Evolutionary conservation across 371 early-diverging fungal genomes (phyloP).

Genomic region (Entomophthora muscae): DNA sequence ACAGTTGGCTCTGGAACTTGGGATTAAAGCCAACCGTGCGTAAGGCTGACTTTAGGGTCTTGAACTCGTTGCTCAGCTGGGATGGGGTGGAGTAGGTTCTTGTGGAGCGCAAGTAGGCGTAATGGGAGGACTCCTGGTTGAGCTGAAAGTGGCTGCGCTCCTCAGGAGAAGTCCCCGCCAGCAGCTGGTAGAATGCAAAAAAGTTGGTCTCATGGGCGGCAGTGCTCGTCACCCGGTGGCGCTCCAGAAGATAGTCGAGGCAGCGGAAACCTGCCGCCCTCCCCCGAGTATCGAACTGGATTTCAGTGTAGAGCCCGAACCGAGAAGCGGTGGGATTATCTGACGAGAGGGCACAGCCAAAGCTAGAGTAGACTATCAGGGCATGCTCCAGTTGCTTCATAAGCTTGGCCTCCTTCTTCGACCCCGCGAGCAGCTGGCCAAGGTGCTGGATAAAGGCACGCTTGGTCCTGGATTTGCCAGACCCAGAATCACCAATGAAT

Average conservation of each 20-base stretch:
- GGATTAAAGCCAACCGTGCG: slow-evolving; percentile 63
- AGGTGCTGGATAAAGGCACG: slow-evolving; percentile 45
- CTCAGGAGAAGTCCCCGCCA: slow-evolving; percentile 33
- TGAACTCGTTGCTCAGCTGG: slow-evolving; percentile 4
- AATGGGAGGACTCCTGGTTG: slow-evolving; percentile 26
- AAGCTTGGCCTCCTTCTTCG: slow-evolving; percentile 51
- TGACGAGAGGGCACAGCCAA: slow-evolving; percentile 53
- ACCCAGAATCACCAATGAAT: slow-evolving; percentile 57
- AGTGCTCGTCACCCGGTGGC: slow-evolving; percentile 40
- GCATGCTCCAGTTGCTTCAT: slow-evolving; percentile 49
- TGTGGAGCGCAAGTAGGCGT: slow-evolving; percentile 22
- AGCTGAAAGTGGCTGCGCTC: slow-evolving; percentile 29
- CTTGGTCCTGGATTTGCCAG: slow-evolving; percentile 59
- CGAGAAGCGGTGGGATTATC: slow-evolving; percentile 55
- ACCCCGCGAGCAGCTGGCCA: slow-evolving; percentile 39
- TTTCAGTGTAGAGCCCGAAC: slow-evolving; percentile 61
- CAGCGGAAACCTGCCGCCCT: slow-evolving; percentile 71
- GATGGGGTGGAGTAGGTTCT: slow-evolving; percentile 11
- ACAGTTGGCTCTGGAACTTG: slow-evolving; percentile 60
- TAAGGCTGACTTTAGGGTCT: slow-evolving; percentile 42
- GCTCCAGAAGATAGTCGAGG: slow-evolving; percentile 75
- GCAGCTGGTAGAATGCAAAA: slow-evolving; percentile 77
- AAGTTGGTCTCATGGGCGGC: slow-evolving; percentile 49
- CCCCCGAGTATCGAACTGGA: slow-evolving; percentile 71
- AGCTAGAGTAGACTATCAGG: slow-evolving; percentile 43